Conservation (phyloP, 1,284 basidiomycete genomes). For the Ceratobasidium sp. region DNA sequence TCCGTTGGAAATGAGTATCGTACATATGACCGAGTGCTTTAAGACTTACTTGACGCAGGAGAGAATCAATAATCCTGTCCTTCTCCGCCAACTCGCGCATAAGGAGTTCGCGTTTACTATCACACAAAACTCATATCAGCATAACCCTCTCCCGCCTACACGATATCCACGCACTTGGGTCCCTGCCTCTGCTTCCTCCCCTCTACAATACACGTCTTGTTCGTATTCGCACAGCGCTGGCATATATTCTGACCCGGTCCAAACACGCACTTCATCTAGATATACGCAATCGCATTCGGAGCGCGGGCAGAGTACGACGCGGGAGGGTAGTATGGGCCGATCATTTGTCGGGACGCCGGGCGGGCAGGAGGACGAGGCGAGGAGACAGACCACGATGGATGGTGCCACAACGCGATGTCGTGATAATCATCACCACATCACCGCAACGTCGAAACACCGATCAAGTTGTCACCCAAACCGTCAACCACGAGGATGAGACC, state of each 20-base stretch:
- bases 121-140: constrained; percentile 47
- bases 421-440: constrained; percentile 10
- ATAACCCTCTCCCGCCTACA: constrained; percentile 14
- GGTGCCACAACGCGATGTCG: neutral
- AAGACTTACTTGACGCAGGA: constrained; percentile 76
- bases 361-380: constrained; percentile 39
- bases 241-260: constrained; percentile 75
- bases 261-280: constrained; percentile 86
- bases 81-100: constrained; percentile 85
- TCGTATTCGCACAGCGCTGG: constrained; percentile 52
- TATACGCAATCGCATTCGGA: neutral
- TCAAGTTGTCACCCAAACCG: neutral
- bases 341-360: constrained; percentile 14
- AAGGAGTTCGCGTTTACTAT: constrained; percentile 83
- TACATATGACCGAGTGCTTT: neutral
- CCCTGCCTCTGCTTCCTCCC: constrained; percentile 79
- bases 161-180: constrained; percentile 73
- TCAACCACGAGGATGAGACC: neutral
- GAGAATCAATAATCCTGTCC: constrained; percentile 82
- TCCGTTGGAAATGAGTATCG: neutral
- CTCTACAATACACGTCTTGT: constrained; percentile 82
- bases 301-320: constrained; percentile 19
- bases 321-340: neutral
- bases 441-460: constrained; percentile 7
- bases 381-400: neutral